Base-by-base conservation (phyloP, 106 monocot genomes). In the Acorus calamus region DNA sequence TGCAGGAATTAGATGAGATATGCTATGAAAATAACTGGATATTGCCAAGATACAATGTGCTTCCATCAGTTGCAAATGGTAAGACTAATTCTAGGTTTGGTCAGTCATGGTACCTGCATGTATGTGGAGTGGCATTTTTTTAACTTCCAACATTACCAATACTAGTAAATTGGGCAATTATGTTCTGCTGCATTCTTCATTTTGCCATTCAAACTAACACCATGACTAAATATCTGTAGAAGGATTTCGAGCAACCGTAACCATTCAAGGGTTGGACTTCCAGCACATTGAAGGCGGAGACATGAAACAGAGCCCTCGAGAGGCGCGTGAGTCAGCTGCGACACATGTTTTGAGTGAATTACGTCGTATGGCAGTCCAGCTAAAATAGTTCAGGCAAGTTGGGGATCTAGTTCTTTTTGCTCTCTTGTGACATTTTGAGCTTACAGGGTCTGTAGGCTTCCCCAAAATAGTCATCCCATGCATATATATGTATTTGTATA, bases 1-100 rank as follows among this genome's bases (percentile, higher is more conserved):
- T 74, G 66, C 82, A 83, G 82, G 82, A 78, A 11, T 58, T 83
- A 64, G 82, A 83, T 56, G 62, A 78, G 13, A 68, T 83, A 53
- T 78, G 82, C 70, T 28, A 55, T 45, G 63, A 28, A 56, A 83
- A 71, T 60, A 71, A 64, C 58, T 83, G 82, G 82, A 71, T 53
- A 12, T 68, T 75, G 43, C 82, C 82, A 41, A 83, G 71, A 83
- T 83, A 83, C 63, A 53, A 6, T 4, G 78, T 83, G 52, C 45
- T 75, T 64, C 82, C 78, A 45, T 78, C 77, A 7, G 3, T 67
- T 50, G 11, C 60, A 6, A 63, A 74, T 49, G 54, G 67, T 82
- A 70, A 61, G 73, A 62, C 44, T 28, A 28, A 28, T 28, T 28
- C 28, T 28, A 28, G 28, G 28, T 28, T 28, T 28, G 28, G 28